Base-by-base conservation (phyloP, 1,284 basidiomycete genomes). In the Agroathelia rolfsii region DNA sequence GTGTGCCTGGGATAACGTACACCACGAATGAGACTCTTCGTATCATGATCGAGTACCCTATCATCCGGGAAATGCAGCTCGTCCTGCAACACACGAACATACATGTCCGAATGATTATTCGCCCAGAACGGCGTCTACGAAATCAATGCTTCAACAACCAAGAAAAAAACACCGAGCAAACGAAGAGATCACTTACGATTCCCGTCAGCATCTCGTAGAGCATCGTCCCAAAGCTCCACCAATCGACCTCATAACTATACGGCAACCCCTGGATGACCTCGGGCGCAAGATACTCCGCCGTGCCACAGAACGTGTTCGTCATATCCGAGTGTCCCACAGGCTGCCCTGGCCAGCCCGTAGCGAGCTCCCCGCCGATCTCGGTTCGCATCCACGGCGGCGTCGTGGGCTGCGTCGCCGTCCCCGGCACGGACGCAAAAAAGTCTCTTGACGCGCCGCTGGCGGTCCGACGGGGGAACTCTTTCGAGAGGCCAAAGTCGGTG, bases 181-280 rank as follows among this genome's bases (percentile, higher is more conserved):
- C 30, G 36, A 20, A 23, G 36, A 17, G 32, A 30, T 17, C 9
- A 76, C 82, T 64, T 53, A 87, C 84, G 43, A 87, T 85, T 21
- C 87, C 88, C 24, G 81, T 85, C 54, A 89, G 62, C 77, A 94
- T 93, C 62, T 97, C 94, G 54, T 86, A 92, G 37, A 96, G 62
- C 82, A 97, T 95, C 40, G 92, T 96, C 12, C 93, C 93, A 48
- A 95, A 85, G 43, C 84, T 86, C 92, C 93, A 97, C 87, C 90
- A 94, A 53, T 97, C 93, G 13, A 94, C 89, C 46, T 93, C 87
- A 50, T 93, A 96, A 41, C 83, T 83, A 56, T 97, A 96, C 12
- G 85, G 74, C 43, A 85, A 59, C 3, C 90, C 86, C 49, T 90
- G 83, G 47, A 97, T 88, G 32, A 97, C 89, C 54, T 94, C 89